Evolutionary conservation across 345 rosid genomes (phyloP), one percentile per base, ranked within the genome.

Genomic region (Alliaria petiolata): DNA sequence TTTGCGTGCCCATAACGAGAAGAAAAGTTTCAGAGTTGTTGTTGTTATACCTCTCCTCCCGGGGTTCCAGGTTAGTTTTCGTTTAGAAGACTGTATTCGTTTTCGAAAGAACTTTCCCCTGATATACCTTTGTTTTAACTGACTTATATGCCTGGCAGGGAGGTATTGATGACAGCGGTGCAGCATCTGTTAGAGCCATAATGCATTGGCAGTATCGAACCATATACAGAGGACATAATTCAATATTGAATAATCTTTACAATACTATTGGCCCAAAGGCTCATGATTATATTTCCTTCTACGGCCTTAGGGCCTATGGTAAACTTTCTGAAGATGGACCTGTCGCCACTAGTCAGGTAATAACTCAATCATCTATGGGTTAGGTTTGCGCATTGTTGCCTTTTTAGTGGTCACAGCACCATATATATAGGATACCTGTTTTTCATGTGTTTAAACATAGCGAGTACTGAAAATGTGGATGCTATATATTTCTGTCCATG

Each of bases 191-290:
- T 25, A 90, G 98, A 90, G 98, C 99, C 71, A 92, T 92, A 79
- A 88, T 95, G 97, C 98, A 95, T 74, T 95, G 98, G 98, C 99
- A 95, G 81, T 85, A 92, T 81, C 86, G 98, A 77, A 95, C 99
- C 76, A 90, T 95, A 67, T 86, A 85, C 85, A 83, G 97, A 81
- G 98, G 98, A 79, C 96, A 82, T 17, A 81, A 81, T 80, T 95
- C 99, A 16, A 89, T 95, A 79, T 81, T 95, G 80, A 87, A 90
- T 69, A 87, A 87, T 69, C 95, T 95, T 69, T 74, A 70, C 75
- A 82, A 86, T 44, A 78, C 83, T 76, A 82, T 95, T 65, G 99
- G 99, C 72, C 71, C 90, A 28, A 88, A 79, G 80, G 80, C 85
- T 45, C 82, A 84, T 44, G 96, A 90, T 65, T 92, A 86, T 82